Percentiles rank a stretch among this genome's conserved stretches.
These are phyloP conservation scores for Pichia sp. DNA, from an alignment of 1,139 yeast species.

Conservation along the genomic window DNA sequence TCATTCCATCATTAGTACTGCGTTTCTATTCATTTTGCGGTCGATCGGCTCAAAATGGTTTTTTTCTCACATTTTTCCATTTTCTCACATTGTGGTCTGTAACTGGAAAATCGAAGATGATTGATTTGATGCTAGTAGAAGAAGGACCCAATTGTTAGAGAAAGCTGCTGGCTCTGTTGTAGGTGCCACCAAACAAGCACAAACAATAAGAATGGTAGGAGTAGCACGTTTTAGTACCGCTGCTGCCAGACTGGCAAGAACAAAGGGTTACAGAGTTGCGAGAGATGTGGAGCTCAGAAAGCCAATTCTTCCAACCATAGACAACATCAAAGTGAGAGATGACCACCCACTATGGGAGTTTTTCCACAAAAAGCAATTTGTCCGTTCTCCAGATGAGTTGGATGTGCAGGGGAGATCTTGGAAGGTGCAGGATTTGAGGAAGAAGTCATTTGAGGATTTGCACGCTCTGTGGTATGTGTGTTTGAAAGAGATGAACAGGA, in stretches of 20 bases:
- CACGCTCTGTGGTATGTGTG: constrained; percentile 89
- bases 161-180: background rate
- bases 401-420: constrained; percentile 69
- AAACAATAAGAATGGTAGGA: constrained; percentile 13
- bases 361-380: constrained; percentile 59
- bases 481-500: constrained; percentile 73
- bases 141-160: background rate
- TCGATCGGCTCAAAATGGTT: constrained; percentile 9
- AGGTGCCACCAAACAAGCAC: background rate
- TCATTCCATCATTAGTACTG: no score
- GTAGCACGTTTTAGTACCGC: constrained; percentile 29
- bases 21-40: constrained; percentile 1
- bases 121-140: no score
- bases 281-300: constrained; percentile 53
- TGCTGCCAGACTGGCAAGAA: constrained; percentile 24
- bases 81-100: background rate
- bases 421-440: constrained; percentile 83
- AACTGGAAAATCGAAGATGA: background rate
- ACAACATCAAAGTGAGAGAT: constrained; percentile 67
- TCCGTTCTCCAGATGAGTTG: constrained; percentile 58
- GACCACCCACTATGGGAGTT: constrained; percentile 97
- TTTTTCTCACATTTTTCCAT: background rate
- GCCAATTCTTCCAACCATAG: constrained; percentile 83
- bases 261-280: constrained; percentile 29
- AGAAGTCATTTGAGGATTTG: constrained; percentile 86